phyloP scores from a whole-genome alignment of 495 filamentous ascomycete species.

The Penicillium chermesinum region DNA sequence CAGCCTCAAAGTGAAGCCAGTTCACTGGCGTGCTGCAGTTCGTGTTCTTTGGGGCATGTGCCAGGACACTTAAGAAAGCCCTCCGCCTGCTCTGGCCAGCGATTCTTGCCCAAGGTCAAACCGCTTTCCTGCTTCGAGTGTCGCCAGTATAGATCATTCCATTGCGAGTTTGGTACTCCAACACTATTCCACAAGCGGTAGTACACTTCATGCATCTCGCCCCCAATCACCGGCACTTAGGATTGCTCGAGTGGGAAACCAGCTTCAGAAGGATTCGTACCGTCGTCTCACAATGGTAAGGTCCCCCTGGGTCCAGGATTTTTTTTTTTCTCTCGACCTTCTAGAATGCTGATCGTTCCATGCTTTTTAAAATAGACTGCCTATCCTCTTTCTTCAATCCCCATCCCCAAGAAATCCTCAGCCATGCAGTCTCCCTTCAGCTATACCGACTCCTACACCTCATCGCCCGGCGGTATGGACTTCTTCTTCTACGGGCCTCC shows the following conservation, averaged over 20 bases:
- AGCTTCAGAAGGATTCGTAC: slow-evolving; percentile 10
- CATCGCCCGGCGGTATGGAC: slow-evolving; percentile 25
- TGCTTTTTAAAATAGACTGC: slow-evolving; percentile 17
- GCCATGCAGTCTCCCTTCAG: slow-evolving; percentile 27
- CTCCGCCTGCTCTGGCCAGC: too few species aligned
- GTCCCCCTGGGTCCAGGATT: not conserved
- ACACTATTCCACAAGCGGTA: not conserved
- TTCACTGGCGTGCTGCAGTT: slow-evolving; percentile 1
- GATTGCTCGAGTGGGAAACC: not conserved
- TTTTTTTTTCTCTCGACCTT: not conserved
- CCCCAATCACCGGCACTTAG: slow-evolving; percentile 6
- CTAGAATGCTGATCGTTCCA: not conserved
- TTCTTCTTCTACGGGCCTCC: slow-evolving; percentile 24
- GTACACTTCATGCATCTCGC: slow-evolving; percentile 1
- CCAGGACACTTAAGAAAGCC: too few species aligned
- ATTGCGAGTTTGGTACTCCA: not conserved
- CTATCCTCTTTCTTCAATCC: slow-evolving; percentile 4
- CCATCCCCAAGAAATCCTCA: slow-evolving; percentile 2
- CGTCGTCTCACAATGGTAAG: slow-evolving; percentile 25
- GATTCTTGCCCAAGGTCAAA: too few species aligned
- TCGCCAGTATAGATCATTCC: not conserved
- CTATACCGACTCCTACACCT: slow-evolving; percentile 26
- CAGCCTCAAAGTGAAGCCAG: slow-evolving; percentile 5
- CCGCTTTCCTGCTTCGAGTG: not conserved
- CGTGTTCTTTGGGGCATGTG: not conserved